phyloP scores from a whole-genome alignment of 257 asterid genomes.

The Prunella vulgaris region DNA sequence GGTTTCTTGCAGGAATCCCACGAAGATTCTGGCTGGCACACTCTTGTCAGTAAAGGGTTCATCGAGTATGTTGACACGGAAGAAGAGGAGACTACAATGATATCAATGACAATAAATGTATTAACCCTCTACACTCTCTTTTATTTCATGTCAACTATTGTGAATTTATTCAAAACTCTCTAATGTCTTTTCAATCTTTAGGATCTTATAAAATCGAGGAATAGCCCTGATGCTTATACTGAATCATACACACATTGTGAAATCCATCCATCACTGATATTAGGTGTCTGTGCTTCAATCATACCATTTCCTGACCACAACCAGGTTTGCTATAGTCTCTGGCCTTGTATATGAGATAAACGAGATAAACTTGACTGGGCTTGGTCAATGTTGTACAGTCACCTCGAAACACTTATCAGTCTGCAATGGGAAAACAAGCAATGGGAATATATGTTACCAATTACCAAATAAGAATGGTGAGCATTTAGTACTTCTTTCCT shows the following conservation, averaged over 20 bases:
- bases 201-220: slow-evolving; percentile 66
- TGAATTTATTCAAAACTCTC: not conserved
- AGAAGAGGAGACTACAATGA: slow-evolving; percentile 92
- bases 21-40: slow-evolving; percentile 80
- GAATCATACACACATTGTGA: slow-evolving; percentile 83
- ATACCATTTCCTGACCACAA: slow-evolving; percentile 94
- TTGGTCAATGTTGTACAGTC: slow-evolving; percentile 40
- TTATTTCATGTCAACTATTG: not conserved
- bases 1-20: slow-evolving; percentile 42
- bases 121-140: slow-evolving; percentile 3
- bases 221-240: slow-evolving; percentile 61
- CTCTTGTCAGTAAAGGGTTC: slow-evolving; percentile 64
- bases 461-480: slow-evolving; percentile 72
- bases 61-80: slow-evolving; percentile 83
- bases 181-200: slow-evolving; percentile 1
- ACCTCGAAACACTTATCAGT: slow-evolving; percentile 94
- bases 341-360: not conserved
- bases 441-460: slow-evolving; percentile 89
- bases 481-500: not conserved
- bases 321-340: slow-evolving; percentile 44
- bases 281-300: slow-evolving; percentile 91
- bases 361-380: not conserved
- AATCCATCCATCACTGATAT: slow-evolving; percentile 78
- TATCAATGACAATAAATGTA: slow-evolving; percentile 81
- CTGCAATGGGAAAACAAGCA: slow-evolving; percentile 96